Conservation (phyloP, 129 eudicot species). For the Chrysanthemum lavandulifolium region DNA sequence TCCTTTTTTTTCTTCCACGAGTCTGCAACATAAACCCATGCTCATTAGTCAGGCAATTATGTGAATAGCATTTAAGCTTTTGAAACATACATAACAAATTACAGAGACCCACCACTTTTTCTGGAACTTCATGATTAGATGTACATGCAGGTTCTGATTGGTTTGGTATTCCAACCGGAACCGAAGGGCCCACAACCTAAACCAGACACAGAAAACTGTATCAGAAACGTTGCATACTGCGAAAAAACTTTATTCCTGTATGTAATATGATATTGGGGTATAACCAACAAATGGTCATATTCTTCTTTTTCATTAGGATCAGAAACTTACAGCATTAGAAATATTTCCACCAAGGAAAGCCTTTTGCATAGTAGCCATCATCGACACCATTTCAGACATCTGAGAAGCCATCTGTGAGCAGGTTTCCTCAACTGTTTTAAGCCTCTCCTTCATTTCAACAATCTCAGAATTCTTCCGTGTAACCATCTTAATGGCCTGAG, state of each 20-base stretch:
- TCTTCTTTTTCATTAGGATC: background rate
- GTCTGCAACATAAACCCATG: slow-evolving; percentile 23
- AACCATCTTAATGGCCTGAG: slow-evolving; percentile 38
- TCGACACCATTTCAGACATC: slow-evolving; percentile 53
- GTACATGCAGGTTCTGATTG: slow-evolving; percentile 14
- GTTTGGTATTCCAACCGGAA: slow-evolving; percentile 20
- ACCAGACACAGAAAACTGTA: slow-evolving; percentile 3
- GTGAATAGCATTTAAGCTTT: background rate
- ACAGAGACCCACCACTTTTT: slow-evolving; percentile 20
- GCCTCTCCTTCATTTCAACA: slow-evolving; percentile 47
- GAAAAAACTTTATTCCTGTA: background rate
- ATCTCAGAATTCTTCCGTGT: slow-evolving; percentile 45
- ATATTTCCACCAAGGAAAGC: slow-evolving; percentile 15
- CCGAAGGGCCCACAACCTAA: slow-evolving; percentile 32
- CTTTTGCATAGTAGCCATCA: slow-evolving; percentile 49
- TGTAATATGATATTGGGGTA: background rate
- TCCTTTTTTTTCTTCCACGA: slow-evolving; percentile 31
- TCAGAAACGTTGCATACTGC: background rate
- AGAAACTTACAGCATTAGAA: slow-evolving; percentile 27
- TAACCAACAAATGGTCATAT: background rate
- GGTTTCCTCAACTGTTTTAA: slow-evolving; percentile 48
- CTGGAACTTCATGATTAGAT: slow-evolving; percentile 21
- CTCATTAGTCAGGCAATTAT: background rate
- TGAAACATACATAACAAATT: background rate
- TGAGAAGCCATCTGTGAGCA: slow-evolving; percentile 60